Conservation (phyloP, 2,329 filamentous ascomycete species). For the Trichocomaceae sp. region DNA sequence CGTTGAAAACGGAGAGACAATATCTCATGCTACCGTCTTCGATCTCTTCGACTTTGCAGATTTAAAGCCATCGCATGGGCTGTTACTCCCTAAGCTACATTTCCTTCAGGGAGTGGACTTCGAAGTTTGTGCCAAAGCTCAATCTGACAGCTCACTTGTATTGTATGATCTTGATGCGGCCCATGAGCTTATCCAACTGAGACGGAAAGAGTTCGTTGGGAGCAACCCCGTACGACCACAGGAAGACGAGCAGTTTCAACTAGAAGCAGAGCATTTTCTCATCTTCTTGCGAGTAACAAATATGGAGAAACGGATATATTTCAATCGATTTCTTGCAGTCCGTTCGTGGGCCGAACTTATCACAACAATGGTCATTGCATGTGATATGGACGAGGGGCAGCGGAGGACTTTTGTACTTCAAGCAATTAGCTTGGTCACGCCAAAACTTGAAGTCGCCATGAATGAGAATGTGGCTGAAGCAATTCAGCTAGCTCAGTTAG, state of each 20-base stretch:
- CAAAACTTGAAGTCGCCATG: constrained; percentile 74
- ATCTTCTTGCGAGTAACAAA: constrained; percentile 37
- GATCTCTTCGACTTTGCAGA: constrained; percentile 90
- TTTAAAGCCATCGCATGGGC: constrained; percentile 46
- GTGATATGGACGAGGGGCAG: constrained; percentile 66
- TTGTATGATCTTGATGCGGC: constrained; percentile 66
- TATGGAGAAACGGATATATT: constrained; percentile 30
- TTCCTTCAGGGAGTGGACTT: constrained; percentile 64
- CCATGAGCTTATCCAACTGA: constrained; percentile 63
- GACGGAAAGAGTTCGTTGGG: constrained; percentile 28
- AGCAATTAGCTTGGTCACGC: constrained; percentile 77
- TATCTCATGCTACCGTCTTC: constrained; percentile 70
- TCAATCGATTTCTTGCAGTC: constrained; percentile 59
- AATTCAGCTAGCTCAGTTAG: constrained; percentile 69
- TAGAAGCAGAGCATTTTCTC: constrained; percentile 34
- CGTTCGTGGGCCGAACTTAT: constrained; percentile 79
- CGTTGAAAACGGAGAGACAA: constrained; percentile 57
- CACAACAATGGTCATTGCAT: constrained; percentile 73
- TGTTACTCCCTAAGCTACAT: constrained; percentile 48
- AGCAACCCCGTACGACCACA: constrained; percentile 41
- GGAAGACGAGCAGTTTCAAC: constrained; percentile 36
- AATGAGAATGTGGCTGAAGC: constrained; percentile 63
- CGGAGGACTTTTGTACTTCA: constrained; percentile 77
- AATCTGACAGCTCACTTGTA: constrained; percentile 43
- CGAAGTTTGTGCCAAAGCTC: constrained; percentile 55